These are phyloP conservation scores for Sesbania bispinosa DNA, from an alignment of 306 rosid genomes.

Conservation along the genomic window DNA sequence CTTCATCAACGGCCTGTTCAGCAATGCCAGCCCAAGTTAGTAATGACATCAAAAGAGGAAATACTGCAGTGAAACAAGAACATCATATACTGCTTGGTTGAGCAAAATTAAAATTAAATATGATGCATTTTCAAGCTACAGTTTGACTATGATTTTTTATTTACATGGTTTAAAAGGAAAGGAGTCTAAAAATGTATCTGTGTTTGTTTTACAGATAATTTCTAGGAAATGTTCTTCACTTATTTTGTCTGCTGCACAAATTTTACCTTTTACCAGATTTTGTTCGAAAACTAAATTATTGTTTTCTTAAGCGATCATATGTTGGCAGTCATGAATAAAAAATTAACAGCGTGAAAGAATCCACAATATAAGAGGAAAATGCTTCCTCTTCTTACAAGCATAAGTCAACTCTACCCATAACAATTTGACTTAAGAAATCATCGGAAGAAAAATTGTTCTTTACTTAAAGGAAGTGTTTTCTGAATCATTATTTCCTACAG, in stretches of 20 bases:
- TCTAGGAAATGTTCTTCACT: background rate
- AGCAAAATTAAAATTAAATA: background rate
- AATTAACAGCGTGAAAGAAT: background rate
- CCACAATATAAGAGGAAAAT: background rate
- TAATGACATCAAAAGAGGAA: background rate
- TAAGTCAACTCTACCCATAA: background rate
- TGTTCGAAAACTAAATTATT: background rate
- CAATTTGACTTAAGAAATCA: background rate
- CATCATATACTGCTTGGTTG: background rate
- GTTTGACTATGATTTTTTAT: background rate
- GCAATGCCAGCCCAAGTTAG: conserved; percentile 17
- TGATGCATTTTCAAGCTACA: background rate
- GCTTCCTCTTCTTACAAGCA: background rate
- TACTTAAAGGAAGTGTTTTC: background rate
- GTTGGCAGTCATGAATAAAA: background rate
- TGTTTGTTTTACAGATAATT: background rate
- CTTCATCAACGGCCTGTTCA: conserved; percentile 79
- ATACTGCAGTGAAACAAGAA: background rate
- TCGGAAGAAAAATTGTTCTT: background rate
- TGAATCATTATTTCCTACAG: background rate
- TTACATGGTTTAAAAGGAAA: background rate
- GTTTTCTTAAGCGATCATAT: background rate
- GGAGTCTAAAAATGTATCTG: background rate
- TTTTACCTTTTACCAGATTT: background rate
- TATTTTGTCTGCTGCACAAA: background rate